phyloP scores from a whole-genome alignment of 148 eudicot species.

The Nepenthes gracilis region DNA sequence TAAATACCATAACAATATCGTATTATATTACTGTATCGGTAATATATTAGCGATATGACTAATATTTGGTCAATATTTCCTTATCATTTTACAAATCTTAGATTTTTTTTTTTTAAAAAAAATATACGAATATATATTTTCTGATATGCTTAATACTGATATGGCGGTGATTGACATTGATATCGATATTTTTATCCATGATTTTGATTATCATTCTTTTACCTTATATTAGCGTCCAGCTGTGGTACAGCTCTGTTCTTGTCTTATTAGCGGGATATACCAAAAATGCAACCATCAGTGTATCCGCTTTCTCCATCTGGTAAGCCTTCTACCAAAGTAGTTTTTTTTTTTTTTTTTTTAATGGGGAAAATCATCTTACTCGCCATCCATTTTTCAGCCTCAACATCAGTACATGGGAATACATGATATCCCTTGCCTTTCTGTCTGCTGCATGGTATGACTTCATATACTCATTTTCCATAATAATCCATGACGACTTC shows the following conservation, averaged over 20 bases:
- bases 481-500: neutral
- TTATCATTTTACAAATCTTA: no score
- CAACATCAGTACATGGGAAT: slow-evolving; percentile 26
- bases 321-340: neutral
- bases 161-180: no score
- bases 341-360: neutral
- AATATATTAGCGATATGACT: no score
- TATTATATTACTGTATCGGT: no score
- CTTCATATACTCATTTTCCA: neutral
- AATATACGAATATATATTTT: no score
- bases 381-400: slow-evolving; percentile 24
- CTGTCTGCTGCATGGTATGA: slow-evolving; percentile 35
- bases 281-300: slow-evolving; percentile 28
- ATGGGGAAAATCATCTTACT: neutral
- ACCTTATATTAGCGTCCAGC: slow-evolving; percentile 22
- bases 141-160: no score
- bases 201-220: neutral
- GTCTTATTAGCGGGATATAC: slow-evolving; percentile 34
- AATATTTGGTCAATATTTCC: no score
- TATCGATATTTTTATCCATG: no score
- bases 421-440: slow-evolving; percentile 38
- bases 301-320: slow-evolving; percentile 51
- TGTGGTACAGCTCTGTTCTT: slow-evolving; percentile 42
- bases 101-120: no score
- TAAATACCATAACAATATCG: no score